These are phyloP conservation scores for Alternaria metachromatica DNA, from an alignment of 2,329 filamentous ascomycete genomes.

Conservation along the genomic window DNA sequence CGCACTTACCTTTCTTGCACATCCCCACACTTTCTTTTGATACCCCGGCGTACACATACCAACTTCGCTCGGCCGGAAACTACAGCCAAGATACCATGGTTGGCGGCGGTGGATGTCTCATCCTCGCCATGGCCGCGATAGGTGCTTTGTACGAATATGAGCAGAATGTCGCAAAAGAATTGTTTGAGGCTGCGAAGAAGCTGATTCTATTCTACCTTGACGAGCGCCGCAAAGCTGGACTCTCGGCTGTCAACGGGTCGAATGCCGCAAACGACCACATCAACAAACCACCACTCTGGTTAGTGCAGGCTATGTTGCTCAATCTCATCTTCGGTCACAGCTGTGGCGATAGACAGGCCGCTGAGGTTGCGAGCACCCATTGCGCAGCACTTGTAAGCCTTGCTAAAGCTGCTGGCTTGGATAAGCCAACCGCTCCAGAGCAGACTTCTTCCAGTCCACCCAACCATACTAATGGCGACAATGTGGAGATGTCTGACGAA, in stretches of 20 bases:
- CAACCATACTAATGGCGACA: conserved; percentile 55
- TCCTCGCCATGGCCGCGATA: conserved; percentile 86
- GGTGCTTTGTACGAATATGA: conserved; percentile 89
- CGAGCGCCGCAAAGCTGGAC: conserved; percentile 84
- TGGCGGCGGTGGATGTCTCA: conserved; percentile 84
- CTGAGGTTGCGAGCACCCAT: conserved; percentile 91
- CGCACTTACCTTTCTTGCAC: conserved; percentile 93
- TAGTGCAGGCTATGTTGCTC: conserved; percentile 95
- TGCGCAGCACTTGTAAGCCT: conserved; percentile 90
- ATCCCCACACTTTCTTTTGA: conserved; percentile 92
- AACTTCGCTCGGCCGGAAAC: conserved; percentile 64
- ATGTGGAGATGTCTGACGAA: conserved; percentile 65
- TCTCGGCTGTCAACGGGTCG: conserved; percentile 65
- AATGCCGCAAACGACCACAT: conserved; percentile 63
- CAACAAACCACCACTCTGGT: conserved; percentile 83
- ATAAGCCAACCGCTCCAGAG: conserved; percentile 54
- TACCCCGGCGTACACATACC: conserved; percentile 69
- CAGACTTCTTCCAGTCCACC: conserved; percentile 26
- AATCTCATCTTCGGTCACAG: conserved; percentile 97
- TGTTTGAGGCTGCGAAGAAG: conserved; percentile 93
- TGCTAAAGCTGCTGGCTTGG: conserved; percentile 84
- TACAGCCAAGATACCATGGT: conserved; percentile 63
- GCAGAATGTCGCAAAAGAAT: conserved; percentile 75
- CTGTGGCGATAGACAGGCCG: conserved; percentile 87
- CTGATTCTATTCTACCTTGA: conserved; percentile 94